A percentile compares a stretch with the other conserved stretches of the same genome.
These are phyloP conservation scores for Rhodomyrtus psidioides DNA, from an alignment of 441 rosid genomes.

Conservation along the genomic window DNA sequence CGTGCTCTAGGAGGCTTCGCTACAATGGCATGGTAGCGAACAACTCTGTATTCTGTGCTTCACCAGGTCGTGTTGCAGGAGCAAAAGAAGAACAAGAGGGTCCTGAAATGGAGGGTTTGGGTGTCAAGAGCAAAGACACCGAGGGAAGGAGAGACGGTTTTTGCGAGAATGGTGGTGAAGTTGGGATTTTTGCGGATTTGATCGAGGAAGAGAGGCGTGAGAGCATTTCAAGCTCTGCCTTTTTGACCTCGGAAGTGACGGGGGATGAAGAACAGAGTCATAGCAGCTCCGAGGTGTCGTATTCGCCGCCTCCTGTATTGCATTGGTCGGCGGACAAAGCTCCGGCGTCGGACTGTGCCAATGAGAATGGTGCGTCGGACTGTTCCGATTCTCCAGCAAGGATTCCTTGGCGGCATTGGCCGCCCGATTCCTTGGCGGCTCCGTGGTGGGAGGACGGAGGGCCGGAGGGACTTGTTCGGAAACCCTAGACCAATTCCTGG, in stretches of 20 bases:
- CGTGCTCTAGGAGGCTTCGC: slow-evolving; percentile 19
- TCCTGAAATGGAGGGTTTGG: slow-evolving; percentile 34
- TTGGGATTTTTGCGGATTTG: slow-evolving; percentile 33
- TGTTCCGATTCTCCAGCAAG: no score
- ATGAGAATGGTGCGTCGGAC: no score
- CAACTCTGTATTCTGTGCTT: slow-evolving; percentile 38
- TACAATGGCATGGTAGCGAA: slow-evolving; percentile 33
- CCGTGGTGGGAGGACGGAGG: no score
- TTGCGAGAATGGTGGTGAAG: slow-evolving; percentile 15
- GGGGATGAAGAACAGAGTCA: slow-evolving; percentile 55
- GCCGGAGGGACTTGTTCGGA: no score
- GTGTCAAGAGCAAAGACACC: slow-evolving; percentile 21
- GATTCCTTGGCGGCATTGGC: no score
- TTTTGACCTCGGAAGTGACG: slow-evolving; percentile 52
- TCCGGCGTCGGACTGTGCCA: no score
- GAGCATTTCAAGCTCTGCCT: slow-evolving; percentile 73
- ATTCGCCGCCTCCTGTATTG: no score
- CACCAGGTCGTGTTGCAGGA: slow-evolving; percentile 23
- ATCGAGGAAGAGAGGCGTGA: slow-evolving; percentile 43
- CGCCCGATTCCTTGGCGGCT: no score
- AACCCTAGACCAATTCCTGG: no score
- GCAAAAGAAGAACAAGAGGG: slow-evolving; percentile 22
- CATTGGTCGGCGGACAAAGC: no score
- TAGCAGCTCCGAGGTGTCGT: no score
- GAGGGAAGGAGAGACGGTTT: slow-evolving; percentile 18